These are phyloP conservation scores for Alternaria sp. DNA, from an alignment of 2,329 filamentous ascomycete genomes.

Conservation along the genomic window DNA sequence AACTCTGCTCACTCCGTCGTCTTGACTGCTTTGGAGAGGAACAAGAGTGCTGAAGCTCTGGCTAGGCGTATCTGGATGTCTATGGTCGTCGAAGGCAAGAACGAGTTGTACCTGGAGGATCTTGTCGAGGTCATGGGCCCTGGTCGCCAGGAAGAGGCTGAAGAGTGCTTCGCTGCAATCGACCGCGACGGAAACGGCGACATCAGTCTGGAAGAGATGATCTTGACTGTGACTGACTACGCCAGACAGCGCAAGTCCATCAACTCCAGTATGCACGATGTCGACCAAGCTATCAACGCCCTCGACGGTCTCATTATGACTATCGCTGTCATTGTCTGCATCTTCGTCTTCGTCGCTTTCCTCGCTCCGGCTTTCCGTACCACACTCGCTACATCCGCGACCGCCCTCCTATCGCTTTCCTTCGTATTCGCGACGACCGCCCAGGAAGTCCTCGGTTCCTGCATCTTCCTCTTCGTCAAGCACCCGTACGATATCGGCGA, in stretches of 20 bases:
- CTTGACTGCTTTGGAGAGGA: slow-evolving; percentile 85
- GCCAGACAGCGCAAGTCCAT: slow-evolving; percentile 88
- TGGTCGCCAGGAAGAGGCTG: slow-evolving; percentile 75
- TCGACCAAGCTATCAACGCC: slow-evolving; percentile 90
- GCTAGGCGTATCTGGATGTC: slow-evolving; percentile 98
- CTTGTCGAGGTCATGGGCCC: slow-evolving; percentile 85
- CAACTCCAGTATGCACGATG: slow-evolving; percentile 93
- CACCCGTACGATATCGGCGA: slow-evolving; percentile 97
- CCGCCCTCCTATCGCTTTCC: slow-evolving; percentile 90
- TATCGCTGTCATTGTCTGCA: slow-evolving; percentile 77
- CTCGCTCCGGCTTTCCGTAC: slow-evolving; percentile 85
- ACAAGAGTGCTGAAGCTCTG: slow-evolving; percentile 83
- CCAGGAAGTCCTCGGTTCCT: slow-evolving; percentile 96
- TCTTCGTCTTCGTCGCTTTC: slow-evolving; percentile 89
- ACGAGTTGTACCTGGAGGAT: slow-evolving; percentile 80
- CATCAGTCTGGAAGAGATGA: slow-evolving; percentile 94
- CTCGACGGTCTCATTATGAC: slow-evolving; percentile 85
- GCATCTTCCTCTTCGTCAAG: slow-evolving; percentile 98
- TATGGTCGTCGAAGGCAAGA: slow-evolving; percentile 88
- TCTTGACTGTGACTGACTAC: slow-evolving; percentile 82
- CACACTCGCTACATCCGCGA: slow-evolving; percentile 87
- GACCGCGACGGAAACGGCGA: slow-evolving; percentile 92
- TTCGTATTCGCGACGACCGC: slow-evolving; percentile 93
- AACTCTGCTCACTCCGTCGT: slow-evolving; percentile 90
- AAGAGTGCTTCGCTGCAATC: slow-evolving; percentile 80